Conservation (phyloP, 2,329 filamentous ascomycete species). For the Microdochium nivale region DNA sequence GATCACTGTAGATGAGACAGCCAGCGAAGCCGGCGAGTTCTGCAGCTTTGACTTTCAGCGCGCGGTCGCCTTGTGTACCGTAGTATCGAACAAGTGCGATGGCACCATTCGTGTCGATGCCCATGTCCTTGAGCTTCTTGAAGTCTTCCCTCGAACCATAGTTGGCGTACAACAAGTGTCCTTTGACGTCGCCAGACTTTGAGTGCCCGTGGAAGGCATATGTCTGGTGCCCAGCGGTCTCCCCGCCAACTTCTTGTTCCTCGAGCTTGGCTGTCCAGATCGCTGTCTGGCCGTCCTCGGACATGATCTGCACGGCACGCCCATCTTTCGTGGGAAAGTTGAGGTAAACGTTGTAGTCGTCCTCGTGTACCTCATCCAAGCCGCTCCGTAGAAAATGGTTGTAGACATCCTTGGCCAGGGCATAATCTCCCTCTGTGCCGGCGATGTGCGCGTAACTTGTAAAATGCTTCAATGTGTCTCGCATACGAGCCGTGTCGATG, state of each 20-base stretch:
- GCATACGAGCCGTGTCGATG: conserved; percentile 61
- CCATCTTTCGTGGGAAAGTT: conserved; percentile 81
- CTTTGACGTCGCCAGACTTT: conserved; percentile 75
- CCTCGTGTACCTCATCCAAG: conserved; percentile 67
- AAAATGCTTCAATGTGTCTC: conserved; percentile 66
- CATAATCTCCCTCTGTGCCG: conserved; percentile 88
- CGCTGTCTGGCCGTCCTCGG: conserved; percentile 50
- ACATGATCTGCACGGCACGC: conserved; percentile 72
- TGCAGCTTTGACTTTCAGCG: conserved; percentile 82
- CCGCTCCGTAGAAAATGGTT: conserved; percentile 63
- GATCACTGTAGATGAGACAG: conserved; percentile 89
- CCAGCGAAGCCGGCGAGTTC: conserved; percentile 79
- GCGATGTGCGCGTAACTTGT: conserved; percentile 84
- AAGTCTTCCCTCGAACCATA: conserved; percentile 85
- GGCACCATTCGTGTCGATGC: conserved; percentile 66
- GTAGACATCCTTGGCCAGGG: conserved; percentile 76
- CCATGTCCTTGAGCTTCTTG: conserved; percentile 58
- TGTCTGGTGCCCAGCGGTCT: conserved; percentile 58
- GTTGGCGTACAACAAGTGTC: conserved; percentile 85
- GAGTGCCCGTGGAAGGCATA: conserved; percentile 83
- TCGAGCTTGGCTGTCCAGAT: conserved; percentile 77
- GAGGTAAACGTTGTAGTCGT: conserved; percentile 81
- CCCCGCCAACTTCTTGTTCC: conserved; percentile 63
- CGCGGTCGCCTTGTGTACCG: conserved; percentile 63
- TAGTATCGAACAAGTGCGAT: conserved; percentile 80